Evolutionary conservation across 176 grass and related monocot genomes (phyloP).

Genomic region (Musa beccarii): DNA sequence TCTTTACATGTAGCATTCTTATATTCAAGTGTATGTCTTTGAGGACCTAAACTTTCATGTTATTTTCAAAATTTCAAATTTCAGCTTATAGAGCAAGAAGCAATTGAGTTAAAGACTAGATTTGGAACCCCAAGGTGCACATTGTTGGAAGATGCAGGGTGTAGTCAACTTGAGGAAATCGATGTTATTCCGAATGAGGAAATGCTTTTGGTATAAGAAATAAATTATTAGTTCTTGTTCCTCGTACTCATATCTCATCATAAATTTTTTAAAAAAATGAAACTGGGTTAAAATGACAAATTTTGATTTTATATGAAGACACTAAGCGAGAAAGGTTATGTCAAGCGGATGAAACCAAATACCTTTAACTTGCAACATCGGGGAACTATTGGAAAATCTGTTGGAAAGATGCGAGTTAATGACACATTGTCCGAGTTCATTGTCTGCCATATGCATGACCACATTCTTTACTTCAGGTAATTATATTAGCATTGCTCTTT

Average conservation of each 20-base stretch:
- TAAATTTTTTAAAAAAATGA: neutral
- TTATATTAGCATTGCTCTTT: neutral
- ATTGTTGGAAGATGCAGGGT: conserved; percentile 55
- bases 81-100: conserved; percentile 87
- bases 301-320: conserved; percentile 41
- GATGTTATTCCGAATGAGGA: conserved; percentile 97
- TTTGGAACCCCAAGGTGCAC: conserved; percentile 73
- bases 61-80: conserved; percentile 24
- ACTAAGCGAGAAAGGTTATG: conserved; percentile 92
- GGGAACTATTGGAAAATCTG: conserved; percentile 96
- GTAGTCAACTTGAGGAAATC: conserved; percentile 71
- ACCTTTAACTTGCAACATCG: conserved; percentile 74
- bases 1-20: neutral
- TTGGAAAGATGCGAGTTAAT: conserved; percentile 93
- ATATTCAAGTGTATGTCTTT: neutral
- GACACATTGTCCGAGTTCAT: conserved; percentile 88
- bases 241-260: neutral
- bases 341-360: conserved; percentile 90
- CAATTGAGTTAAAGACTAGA: conserved; percentile 73
- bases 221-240: neutral
- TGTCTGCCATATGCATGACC: conserved; percentile 79
- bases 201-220: conserved; percentile 75
- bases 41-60: neutral
- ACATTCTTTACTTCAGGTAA: conserved; percentile 98
- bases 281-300: neutral